phyloP scores from a whole-genome alignment of 176 grass and related monocot genomes.

The Eleusine coracana region DNA sequence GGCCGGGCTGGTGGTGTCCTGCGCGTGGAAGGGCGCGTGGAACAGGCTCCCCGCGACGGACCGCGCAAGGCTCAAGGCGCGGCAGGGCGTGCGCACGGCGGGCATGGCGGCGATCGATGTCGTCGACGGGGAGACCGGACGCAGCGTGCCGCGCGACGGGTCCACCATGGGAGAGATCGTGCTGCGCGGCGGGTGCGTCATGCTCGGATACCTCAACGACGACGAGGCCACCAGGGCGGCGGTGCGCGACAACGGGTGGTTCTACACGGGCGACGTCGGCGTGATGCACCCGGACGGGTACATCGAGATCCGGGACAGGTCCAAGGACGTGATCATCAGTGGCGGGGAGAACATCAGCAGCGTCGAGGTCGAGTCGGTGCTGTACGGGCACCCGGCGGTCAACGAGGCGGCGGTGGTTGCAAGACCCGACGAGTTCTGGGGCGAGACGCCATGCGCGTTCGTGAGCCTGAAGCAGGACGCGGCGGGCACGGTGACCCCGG shows the following conservation, averaged over 20 bases:
- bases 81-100: slow-evolving; percentile 69
- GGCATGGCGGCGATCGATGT: slow-evolving; percentile 53
- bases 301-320: slow-evolving; percentile 80
- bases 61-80: slow-evolving; percentile 71
- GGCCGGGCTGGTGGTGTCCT: slow-evolving; percentile 49
- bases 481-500: slow-evolving; percentile 31
- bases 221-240: slow-evolving; percentile 40
- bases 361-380: slow-evolving; percentile 82
- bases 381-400: slow-evolving; percentile 75
- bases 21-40: slow-evolving; percentile 82
- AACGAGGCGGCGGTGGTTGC: slow-evolving; percentile 82
- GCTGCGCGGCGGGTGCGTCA: slow-evolving; percentile 59
- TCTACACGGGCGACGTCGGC: slow-evolving; percentile 82
- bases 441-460: slow-evolving; percentile 94
- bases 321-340: slow-evolving; percentile 95
- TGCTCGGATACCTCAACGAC: slow-evolving; percentile 73
- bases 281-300: slow-evolving; percentile 89
- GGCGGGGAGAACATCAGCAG: slow-evolving; percentile 96
- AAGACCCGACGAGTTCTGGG: slow-evolving; percentile 73
- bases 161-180: slow-evolving; percentile 70
- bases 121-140: slow-evolving; percentile 52
- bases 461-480: slow-evolving; percentile 56
- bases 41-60: slow-evolving; percentile 62
- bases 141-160: slow-evolving; percentile 60
- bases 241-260: slow-evolving; percentile 62